Evolutionary conservation across 1,139 yeast species (phyloP), one percentile per base, ranked within the genome.

Genomic region (Kurtzmaniella quercitrusa): DNA sequence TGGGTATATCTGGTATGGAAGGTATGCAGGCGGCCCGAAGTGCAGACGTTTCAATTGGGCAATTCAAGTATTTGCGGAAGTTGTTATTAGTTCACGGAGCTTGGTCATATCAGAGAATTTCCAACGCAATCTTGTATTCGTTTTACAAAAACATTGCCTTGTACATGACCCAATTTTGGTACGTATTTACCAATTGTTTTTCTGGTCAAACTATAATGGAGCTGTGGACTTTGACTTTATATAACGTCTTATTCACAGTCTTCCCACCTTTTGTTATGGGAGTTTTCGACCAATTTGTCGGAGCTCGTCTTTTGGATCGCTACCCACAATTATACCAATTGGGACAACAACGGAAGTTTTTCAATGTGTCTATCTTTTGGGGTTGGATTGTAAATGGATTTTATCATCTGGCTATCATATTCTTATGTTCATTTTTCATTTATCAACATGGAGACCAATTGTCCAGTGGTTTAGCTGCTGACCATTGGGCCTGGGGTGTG

Each of bases 21-120:
- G 99, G 99, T 53, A 91, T 91, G 89, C 99, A 94, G 63, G 98
- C 98, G 7, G 98, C 98, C 0, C 77, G 98, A 63, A 84, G 95
- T 63, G 98, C 99, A 0, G 99, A 94, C 71, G 82, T 93, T 47
- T 91, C 98, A 1, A 88, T 94, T 64, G 98, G 97, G 0, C 98
- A 94, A 61, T 94, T 94, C 76, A 82, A 84, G 59, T 93, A 78
- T 59, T 74, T 94, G 66, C 79, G 81, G 52, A 91, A 88, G 58
- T 66, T 94, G 44, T 66, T 94, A 41, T 71, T 94, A 39, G 98
- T 94, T 8, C 99, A 94, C 61, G 99, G 99, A 1, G 73, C 96
- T 3, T 94, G 99, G 99, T 87, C 96, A 37, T 94, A 94, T 61
- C 98, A 89, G 59, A 80, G 99, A 57, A 81, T 91, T 47, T 84